These are phyloP conservation scores for Vitis riparia DNA, from an alignment of 164 flowering plant species.

Conservation along the genomic window DNA sequence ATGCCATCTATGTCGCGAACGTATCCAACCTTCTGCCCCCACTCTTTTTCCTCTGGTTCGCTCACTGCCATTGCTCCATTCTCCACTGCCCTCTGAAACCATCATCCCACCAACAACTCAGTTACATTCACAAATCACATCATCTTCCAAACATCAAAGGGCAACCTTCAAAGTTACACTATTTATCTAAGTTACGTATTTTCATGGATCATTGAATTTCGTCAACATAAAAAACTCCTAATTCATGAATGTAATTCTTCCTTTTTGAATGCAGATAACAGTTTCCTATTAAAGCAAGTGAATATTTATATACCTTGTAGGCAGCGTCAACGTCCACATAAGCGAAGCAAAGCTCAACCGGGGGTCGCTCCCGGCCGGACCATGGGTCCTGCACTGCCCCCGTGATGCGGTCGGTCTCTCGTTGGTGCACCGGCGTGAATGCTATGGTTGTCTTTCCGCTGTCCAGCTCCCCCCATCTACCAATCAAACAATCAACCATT, in stretches of 20 bases:
- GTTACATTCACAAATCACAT: no score
- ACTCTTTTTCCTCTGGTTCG: slow-evolving; percentile 76
- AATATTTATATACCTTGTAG: slow-evolving; percentile 44
- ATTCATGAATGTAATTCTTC: no score
- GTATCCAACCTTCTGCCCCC: slow-evolving; percentile 95
- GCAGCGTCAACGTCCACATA: slow-evolving; percentile 80
- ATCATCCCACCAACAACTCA: neutral
- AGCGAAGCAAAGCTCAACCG: slow-evolving; percentile 69
- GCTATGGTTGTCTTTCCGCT: slow-evolving; percentile 85
- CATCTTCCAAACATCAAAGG: no score
- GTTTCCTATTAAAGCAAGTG: no score
- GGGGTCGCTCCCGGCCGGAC: slow-evolving; percentile 31
- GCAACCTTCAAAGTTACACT: no score
- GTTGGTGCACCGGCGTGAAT: slow-evolving; percentile 74
- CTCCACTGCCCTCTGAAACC: slow-evolving; percentile 77
- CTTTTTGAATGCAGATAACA: no score
- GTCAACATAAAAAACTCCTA: no score
- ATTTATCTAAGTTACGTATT: no score
- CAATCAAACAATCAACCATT: neutral
- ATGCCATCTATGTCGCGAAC: slow-evolving; percentile 79
- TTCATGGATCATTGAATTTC: no score
- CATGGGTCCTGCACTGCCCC: slow-evolving; percentile 42
- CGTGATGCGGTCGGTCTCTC: slow-evolving; percentile 73
- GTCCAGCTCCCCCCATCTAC: slow-evolving; percentile 87
- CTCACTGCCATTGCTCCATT: slow-evolving; percentile 72